Base-by-base conservation (phyloP, 2,329 filamentous ascomycete species). In the Onygena corvina region DNA sequence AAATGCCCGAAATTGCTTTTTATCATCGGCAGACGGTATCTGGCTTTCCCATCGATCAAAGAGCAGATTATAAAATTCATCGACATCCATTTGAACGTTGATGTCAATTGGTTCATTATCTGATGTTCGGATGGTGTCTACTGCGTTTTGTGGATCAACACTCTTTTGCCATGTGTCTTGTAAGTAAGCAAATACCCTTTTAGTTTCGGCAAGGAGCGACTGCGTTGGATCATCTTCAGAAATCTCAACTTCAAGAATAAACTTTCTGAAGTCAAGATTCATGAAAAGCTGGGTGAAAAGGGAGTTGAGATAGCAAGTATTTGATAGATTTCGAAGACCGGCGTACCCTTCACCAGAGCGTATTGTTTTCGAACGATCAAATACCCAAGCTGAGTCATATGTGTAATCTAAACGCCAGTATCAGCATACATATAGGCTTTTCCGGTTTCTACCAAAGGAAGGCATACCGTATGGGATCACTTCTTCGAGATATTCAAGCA, bases 271-370 rank as follows among this genome's bases (percentile, higher is more conserved):
- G 4, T 80, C 76, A 12, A 85, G 69, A 61, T 98, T 96, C 87
- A 95, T 96, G 71, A 90, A 98, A 0, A 98, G 77, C 61, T 98
- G 92, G 0, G 88, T 90, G 53, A 96, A 76, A 0, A 98, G 72
- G 0, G 92, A 96, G 63, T 98, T 98, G 61, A 96, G 76, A 63
- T 98, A 98, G 67, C 92, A 98, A 0, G 93, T 96, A 62, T 95
- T 94, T 7, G 87, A 92, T 12, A 95, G 75, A 59, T 98, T 98
- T 50, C 77, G 77, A n/a, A 98, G 67, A 1, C 92, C 92, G n/a
- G 84, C 80, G 62, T 94, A 94, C 16, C 87, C 88, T 54, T 84
- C 84, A 1, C 77, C 68, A 1, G 86, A 80, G 53, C 87, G 80
- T n/a, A 93, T 76, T 12, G 79, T 76, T 58, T 77, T 81, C 33